Evolutionary conservation across 2,329 filamentous ascomycete species (phyloP).

Genomic region (Simplicillium aogashimaense): DNA sequence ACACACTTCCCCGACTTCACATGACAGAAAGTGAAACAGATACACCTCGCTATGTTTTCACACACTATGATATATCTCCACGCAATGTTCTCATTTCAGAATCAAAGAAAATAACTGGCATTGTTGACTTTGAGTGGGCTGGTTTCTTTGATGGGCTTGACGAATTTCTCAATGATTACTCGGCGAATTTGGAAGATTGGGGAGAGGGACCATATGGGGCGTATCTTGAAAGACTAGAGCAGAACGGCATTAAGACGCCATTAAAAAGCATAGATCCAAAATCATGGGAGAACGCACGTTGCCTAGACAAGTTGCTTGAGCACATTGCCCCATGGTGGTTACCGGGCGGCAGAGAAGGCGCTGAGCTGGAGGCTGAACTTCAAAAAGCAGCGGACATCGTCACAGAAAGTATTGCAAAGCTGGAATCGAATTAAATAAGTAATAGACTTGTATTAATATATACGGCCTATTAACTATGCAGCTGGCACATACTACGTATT

Average conservation of each 20-base stretch:
- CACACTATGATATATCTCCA: slow-evolving; percentile 13
- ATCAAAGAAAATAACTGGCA: slow-evolving; percentile 9
- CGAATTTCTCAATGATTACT: slow-evolving; percentile 9
- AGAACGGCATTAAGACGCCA: slow-evolving; percentile 1
- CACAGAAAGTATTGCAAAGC: background rate
- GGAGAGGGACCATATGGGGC: background rate
- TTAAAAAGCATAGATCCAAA: background rate
- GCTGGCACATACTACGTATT: too few relatives aligned
- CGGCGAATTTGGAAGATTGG: slow-evolving; percentile 6
- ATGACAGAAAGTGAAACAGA: background rate
- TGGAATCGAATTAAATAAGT: background rate
- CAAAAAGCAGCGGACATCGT: background rate
- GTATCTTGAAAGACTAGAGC: slow-evolving; percentile 3
- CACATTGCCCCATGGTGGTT: slow-evolving; percentile 9
- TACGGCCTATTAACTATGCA: too few relatives aligned
- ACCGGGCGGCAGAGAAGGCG: background rate
- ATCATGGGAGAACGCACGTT: slow-evolving; percentile 1
- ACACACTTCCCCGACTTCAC: slow-evolving; percentile 7
- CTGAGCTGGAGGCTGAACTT: background rate
- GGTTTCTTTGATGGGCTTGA: slow-evolving; percentile 12
- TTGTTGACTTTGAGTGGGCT: slow-evolving; percentile 15
- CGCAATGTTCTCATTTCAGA: slow-evolving; percentile 11
- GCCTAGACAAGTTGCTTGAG: slow-evolving; percentile 4
- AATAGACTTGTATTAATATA: too few relatives aligned
- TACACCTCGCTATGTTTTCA: slow-evolving; percentile 7